Evolutionary conservation across 345 rosid genomes (phyloP).

Genomic region (Citrus medica): DNA sequence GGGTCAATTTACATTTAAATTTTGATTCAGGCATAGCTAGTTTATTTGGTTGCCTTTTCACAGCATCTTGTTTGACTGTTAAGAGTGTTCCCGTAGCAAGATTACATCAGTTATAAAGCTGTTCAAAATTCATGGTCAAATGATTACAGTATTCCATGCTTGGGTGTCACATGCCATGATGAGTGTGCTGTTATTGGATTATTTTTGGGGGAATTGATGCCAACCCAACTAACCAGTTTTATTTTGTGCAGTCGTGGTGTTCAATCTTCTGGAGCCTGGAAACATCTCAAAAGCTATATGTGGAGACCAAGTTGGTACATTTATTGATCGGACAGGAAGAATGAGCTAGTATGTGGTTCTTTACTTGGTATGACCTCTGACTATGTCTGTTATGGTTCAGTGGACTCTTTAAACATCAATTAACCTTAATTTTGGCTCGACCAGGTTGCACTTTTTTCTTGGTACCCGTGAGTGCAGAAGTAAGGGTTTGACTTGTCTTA

Average conservation of each 20-base stretch:
- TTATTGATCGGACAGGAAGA: constrained; percentile 32
- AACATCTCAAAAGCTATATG: constrained; percentile 43
- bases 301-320: constrained; percentile 50
- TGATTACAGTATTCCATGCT: neutral
- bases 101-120: neutral
- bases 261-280: constrained; percentile 44
- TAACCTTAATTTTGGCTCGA: neutral
- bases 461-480: neutral
- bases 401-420: neutral
- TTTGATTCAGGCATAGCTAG: constrained; percentile 1
- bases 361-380: constrained; percentile 12
- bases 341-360: constrained; percentile 12
- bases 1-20: neutral
- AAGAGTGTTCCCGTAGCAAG: neutral
- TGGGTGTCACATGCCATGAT: neutral
- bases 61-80: neutral
- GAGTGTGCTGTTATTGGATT: neutral
- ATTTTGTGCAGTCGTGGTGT: constrained; percentile 32
- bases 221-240: neutral
- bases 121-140: neutral
- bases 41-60: neutral
- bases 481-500: neutral
- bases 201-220: neutral
- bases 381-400: neutral
- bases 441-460: neutral